These are phyloP conservation scores for Saccharomyces hybrid DNA, from an alignment of 1,139 yeast genomes.

Conservation along the genomic window DNA sequence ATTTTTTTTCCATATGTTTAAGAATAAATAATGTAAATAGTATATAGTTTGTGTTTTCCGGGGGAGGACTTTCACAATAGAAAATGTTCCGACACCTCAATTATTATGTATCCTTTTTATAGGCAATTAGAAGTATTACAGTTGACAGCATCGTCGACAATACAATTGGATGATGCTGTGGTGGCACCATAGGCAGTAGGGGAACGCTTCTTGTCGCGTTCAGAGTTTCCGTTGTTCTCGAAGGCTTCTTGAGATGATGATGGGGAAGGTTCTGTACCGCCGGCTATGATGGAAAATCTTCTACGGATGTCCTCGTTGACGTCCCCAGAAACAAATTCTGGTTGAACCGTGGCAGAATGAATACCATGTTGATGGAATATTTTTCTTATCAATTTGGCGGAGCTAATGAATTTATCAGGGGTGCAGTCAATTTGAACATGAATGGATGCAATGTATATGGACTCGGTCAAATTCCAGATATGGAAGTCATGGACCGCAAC, in stretches of 20 bases:
- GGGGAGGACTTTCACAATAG: not conserved
- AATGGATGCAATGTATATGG: constrained; percentile 76
- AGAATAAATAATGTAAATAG: not conserved
- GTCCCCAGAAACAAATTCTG: constrained; percentile 49
- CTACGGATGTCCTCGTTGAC: constrained; percentile 28
- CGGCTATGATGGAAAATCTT: constrained; percentile 34
- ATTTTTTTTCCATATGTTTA: not conserved
- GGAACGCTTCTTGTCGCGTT: not conserved
- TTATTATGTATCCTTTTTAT: not conserved
- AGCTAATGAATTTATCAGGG: constrained; percentile 59
- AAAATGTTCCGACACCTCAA: not conserved
- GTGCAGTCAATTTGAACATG: constrained; percentile 67
- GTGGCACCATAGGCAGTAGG: not conserved
- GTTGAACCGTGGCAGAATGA: constrained; percentile 92
- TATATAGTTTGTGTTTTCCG: not conserved
- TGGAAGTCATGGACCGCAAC: constrained; percentile 89
- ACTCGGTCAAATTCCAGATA: constrained; percentile 92
- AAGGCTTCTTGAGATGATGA: not conserved
- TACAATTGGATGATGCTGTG: not conserved
- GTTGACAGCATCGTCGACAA: constrained; percentile 1
- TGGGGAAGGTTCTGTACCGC: constrained; percentile 20
- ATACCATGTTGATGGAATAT: constrained; percentile 79
- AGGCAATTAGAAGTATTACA: constrained; percentile 1
- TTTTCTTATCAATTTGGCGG: constrained; percentile 69
- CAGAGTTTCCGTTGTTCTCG: not conserved